Conservation (phyloP, 257 asterid genomes). For the Ajuga chamaepitys region DNA sequence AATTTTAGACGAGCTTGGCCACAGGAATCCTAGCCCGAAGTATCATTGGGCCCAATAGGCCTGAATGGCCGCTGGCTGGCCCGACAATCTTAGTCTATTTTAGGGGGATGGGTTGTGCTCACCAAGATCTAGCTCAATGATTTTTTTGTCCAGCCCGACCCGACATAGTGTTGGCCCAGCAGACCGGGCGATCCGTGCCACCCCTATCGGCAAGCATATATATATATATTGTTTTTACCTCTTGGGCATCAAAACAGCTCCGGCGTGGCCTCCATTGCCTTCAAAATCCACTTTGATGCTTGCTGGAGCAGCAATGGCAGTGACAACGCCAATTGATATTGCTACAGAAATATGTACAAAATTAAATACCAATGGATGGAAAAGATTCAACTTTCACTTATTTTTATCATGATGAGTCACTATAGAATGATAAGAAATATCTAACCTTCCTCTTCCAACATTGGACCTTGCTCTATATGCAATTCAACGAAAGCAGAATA, state of each 20-base stretch:
- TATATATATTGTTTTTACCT: slow-evolving; percentile 31
- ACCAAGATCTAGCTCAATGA: too few relatives aligned
- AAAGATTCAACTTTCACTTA: not conserved
- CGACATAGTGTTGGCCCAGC: too few relatives aligned
- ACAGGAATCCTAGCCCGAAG: too few relatives aligned
- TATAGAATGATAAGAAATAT: not conserved
- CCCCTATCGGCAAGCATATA: too few relatives aligned
- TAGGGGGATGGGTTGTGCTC: too few relatives aligned
- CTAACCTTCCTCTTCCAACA: slow-evolving; percentile 88
- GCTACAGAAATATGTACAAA: slow-evolving; percentile 25
- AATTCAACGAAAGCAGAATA: slow-evolving; percentile 74
- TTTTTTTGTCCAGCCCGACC: too few relatives aligned
- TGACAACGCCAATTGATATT: slow-evolving; percentile 74
- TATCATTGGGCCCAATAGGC: too few relatives aligned
- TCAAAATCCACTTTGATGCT: slow-evolving; percentile 87
- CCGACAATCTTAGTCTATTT: too few relatives aligned
- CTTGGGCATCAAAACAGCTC: slow-evolving; percentile 84
- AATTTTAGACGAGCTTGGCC: too few relatives aligned
- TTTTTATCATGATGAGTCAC: not conserved
- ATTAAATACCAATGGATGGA: not conserved
- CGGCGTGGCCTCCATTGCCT: slow-evolving; percentile 98
- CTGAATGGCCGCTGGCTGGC: too few relatives aligned
- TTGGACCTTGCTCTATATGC: slow-evolving; percentile 99
- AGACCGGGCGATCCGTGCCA: too few relatives aligned
- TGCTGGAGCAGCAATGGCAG: slow-evolving; percentile 98